Evolutionary conservation across 352 stramenopile genomes (phyloP), one percentile per base, ranked within the genome.

Genomic region (Globisporangium parvum): DNA sequence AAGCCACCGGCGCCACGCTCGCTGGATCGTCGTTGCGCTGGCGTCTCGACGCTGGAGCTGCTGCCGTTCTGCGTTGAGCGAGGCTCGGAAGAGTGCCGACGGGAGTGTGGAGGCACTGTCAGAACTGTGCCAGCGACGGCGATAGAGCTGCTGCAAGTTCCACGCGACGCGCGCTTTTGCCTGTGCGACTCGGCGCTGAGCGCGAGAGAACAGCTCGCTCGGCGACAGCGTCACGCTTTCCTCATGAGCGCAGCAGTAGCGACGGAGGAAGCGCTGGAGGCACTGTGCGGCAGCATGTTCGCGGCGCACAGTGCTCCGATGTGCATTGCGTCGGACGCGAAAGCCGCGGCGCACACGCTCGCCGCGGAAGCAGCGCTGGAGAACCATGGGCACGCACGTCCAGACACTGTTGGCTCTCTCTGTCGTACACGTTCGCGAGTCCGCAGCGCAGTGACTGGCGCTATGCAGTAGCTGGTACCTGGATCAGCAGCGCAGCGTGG

Each of bases 321-420:
- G 55, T 9, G 53, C 53, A 24, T 75, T 56, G 6, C 59, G 67
- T 28, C 51, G 41, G 10, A 55, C 44, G 2, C 57, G 41, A 45
- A 71, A 87, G 4, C 37, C 23, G 2, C 51, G 53, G 0, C 77
- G 69, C 2, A 71, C 69, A n/a, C 59, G 59, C 26, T 72, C 57
- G 1, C 77, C 80, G 11, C 77, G 73, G 20, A 80, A 79, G 48
- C 56, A 71, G 46, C 73, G 65, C 73, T 90, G 41, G 15, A 53
- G 23, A 35, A 20, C 37, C 3, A 46, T 47, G 1, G 40, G 42
- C 45, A 33, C 31, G 20, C 14, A 35, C 21, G 1, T 18, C 21
- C 47, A 39, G 12, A 42, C 28, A 21, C 18, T 8, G 17, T 61
- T 6, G 48, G 39, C 37, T 42, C 37, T 14, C 37, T 42, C 11